Evolutionary conservation across 495 filamentous ascomycete species (phyloP).

Genomic region (Aspergillus baeticus): DNA sequence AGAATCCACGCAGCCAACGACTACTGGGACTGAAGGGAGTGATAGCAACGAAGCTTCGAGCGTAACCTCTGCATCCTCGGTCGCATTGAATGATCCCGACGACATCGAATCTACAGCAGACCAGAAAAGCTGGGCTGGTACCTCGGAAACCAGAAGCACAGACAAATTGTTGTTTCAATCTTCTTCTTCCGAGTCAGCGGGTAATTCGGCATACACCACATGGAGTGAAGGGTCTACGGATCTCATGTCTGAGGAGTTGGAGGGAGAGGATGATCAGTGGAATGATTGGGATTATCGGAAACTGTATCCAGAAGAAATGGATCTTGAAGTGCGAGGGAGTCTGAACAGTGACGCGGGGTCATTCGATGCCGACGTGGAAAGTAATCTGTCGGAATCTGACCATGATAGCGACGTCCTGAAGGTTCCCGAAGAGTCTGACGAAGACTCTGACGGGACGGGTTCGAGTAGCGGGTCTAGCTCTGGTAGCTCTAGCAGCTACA

Average conservation of each 20-base stretch:
- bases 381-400: background rate
- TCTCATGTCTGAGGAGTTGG: background rate
- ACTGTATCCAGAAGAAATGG: background rate
- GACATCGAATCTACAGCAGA: background rate
- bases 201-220: background rate
- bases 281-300: background rate
- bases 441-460: background rate
- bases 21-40: background rate
- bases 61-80: no score
- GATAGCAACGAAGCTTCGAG: no score
- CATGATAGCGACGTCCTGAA: background rate
- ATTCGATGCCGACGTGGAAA: background rate
- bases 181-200: background rate
- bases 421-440: background rate
- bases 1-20: background rate
- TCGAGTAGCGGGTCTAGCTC: background rate
- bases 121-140: no score
- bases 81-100: background rate
- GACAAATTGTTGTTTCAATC: background rate
- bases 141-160: background rate
- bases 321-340: background rate
- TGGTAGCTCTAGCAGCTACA: background rate
- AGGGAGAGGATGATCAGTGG: background rate
- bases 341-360: background rate
- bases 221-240: conserved; percentile 9